These are phyloP conservation scores for Cicer bijugum DNA, from an alignment of 306 rosid genomes.

Conservation along the genomic window DNA sequence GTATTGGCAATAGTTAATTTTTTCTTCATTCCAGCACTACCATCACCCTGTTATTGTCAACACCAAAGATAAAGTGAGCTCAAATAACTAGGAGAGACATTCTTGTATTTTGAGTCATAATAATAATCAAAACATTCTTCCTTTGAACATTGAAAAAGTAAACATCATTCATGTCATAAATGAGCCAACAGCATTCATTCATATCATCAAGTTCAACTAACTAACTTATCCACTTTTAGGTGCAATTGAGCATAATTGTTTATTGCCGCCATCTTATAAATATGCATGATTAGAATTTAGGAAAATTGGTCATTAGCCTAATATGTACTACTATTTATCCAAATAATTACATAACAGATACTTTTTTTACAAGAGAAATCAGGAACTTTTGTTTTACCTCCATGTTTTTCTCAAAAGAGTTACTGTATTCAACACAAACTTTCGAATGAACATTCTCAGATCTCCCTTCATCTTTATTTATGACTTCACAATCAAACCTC, in stretches of 20 bases:
- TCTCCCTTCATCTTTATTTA: constrained; percentile 37
- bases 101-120: constrained; percentile 25
- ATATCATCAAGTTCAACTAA: not conserved
- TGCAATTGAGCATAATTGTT: constrained; percentile 6
- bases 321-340: not conserved
- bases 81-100: not conserved
- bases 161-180: constrained; percentile 16
- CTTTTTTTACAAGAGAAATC: constrained; percentile 18
- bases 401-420: not conserved
- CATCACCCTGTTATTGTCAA: constrained; percentile 58
- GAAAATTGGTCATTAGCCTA: not conserved
- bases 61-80: constrained; percentile 35
- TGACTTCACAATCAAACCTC: constrained; percentile 38
- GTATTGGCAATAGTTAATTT: not conserved
- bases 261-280: not conserved
- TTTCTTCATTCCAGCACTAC: constrained; percentile 35
- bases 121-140: not conserved
- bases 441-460: constrained; percentile 18
- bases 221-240: not conserved
- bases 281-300: not conserved
- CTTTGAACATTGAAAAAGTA: constrained; percentile 10
- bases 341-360: not conserved
- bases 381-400: not conserved
- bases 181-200: constrained; percentile 19
- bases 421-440: constrained; percentile 10